These are phyloP conservation scores for Sporormia fimetaria DNA, from an alignment of 495 filamentous ascomycete species.

Conservation along the genomic window DNA sequence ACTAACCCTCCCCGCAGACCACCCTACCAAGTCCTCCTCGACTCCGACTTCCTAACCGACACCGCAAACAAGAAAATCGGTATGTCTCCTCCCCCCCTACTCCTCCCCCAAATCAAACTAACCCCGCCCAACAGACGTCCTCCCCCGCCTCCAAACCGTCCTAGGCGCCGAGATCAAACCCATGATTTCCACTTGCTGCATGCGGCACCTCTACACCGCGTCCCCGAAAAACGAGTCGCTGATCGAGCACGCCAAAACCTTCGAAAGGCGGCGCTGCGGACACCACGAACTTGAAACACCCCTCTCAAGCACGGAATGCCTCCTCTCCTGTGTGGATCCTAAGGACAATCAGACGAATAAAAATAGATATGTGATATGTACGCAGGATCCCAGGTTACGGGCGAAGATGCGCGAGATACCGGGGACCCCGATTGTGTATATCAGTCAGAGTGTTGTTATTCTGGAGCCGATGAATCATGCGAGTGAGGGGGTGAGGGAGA, in stretches of 20 bases:
- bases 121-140: constrained; percentile 75
- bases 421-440: constrained; percentile 67
- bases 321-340: constrained; percentile 66
- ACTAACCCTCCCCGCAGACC: not conserved
- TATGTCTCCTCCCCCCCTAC: too few relatives aligned
- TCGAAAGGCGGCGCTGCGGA: constrained; percentile 79
- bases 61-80: too few relatives aligned
- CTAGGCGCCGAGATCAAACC: constrained; percentile 78
- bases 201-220: constrained; percentile 60
- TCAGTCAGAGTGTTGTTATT: constrained; percentile 78
- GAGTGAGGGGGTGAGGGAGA: constrained; percentile 50
- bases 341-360: constrained; percentile 64
- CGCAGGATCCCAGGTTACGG: constrained; percentile 51
- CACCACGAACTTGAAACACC: constrained; percentile 74
- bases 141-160: constrained; percentile 57
- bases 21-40: constrained; percentile 15
- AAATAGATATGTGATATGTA: constrained; percentile 80
- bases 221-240: constrained; percentile 45
- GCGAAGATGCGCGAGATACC: constrained; percentile 46
- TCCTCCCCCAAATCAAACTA: too few relatives aligned
- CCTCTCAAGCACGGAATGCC: constrained; percentile 64
- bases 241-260: constrained; percentile 57
- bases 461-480: constrained; percentile 72
- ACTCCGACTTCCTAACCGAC: not conserved
- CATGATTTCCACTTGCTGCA: constrained; percentile 33